These are phyloP conservation scores for Pseudomassariella vexata DNA, from an alignment of 2,329 filamentous ascomycete genomes.

Conservation along the genomic window DNA sequence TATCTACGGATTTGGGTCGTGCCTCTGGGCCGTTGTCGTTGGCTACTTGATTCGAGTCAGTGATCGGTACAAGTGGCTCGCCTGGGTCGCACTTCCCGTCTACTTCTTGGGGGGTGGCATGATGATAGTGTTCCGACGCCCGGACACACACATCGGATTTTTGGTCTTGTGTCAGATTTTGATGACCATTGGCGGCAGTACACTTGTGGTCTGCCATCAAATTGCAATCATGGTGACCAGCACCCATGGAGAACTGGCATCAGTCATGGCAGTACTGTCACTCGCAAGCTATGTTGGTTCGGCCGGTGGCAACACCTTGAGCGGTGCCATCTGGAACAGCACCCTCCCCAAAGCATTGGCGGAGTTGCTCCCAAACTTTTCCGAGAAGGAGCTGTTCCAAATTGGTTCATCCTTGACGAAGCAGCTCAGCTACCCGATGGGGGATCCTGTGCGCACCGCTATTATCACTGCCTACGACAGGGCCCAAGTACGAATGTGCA, in stretches of 20 bases:
- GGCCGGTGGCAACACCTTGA: conserved; percentile 36
- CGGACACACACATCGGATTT: conserved; percentile 39
- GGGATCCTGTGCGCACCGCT: conserved; percentile 23
- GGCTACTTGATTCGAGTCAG: conserved; percentile 40
- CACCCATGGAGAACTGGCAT: conserved; percentile 48
- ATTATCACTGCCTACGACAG: conserved; percentile 28
- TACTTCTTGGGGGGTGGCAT: conserved; percentile 48
- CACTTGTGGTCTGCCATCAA: conserved; percentile 48
- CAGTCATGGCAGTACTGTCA: conserved; percentile 37
- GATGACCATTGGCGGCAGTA: conserved; percentile 47
- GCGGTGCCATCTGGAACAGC: conserved; percentile 38
- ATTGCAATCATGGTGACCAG: conserved; percentile 53
- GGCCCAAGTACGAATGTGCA: conserved; percentile 30
- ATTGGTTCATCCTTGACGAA: conserved; percentile 26
- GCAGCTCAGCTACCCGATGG: conserved; percentile 28
- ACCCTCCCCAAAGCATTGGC: conserved; percentile 23
- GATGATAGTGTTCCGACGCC: conserved; percentile 48
- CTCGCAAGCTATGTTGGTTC: conserved; percentile 28
- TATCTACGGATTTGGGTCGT: conserved; percentile 38
- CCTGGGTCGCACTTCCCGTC: conserved; percentile 38
- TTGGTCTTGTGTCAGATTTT: conserved; percentile 51
- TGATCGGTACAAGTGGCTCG: conserved; percentile 43
- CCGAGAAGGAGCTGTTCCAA: conserved; percentile 15
- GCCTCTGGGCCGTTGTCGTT: conserved; percentile 36
- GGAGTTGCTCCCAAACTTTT: conserved; percentile 18